Conservation (phyloP, 2,329 filamentous ascomycete species). For the Berkeleyomyces basicola region DNA sequence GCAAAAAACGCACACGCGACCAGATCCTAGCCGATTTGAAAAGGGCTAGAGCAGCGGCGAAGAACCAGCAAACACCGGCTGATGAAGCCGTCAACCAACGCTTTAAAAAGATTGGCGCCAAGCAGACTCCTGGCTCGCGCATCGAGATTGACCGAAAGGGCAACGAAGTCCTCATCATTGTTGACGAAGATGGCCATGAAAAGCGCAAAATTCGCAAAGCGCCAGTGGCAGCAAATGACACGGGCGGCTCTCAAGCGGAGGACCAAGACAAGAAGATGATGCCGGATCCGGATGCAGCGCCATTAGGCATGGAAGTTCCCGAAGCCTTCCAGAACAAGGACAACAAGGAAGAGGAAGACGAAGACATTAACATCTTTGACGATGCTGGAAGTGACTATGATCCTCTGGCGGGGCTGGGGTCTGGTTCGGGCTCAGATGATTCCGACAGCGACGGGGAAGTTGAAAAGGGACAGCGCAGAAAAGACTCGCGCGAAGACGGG, state of each 20-base stretch:
- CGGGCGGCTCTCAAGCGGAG: neutral
- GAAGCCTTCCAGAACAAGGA: slow-evolving; percentile 36
- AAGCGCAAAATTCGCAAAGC: slow-evolving; percentile 40
- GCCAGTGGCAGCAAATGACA: neutral
- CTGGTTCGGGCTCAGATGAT: slow-evolving; percentile 20
- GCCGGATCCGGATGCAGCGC: slow-evolving; percentile 38
- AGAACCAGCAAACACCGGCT: slow-evolving; percentile 25
- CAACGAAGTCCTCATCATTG: slow-evolving; percentile 46
- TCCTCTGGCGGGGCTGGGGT: slow-evolving; percentile 42
- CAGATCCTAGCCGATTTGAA: slow-evolving; percentile 53
- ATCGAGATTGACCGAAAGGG: slow-evolving; percentile 46
- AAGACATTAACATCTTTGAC: slow-evolving; percentile 49
- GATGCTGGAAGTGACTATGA: slow-evolving; percentile 51
- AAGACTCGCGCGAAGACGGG: neutral
- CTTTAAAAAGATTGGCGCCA: slow-evolving; percentile 48
- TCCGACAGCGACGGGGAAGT: slow-evolving; percentile 29
- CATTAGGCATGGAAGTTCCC: slow-evolving; percentile 49
- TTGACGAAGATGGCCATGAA: slow-evolving; percentile 49
- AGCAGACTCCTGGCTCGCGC: slow-evolving; percentile 35
- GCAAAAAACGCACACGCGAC: slow-evolving; percentile 46
- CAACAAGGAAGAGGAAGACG: slow-evolving; percentile 31
- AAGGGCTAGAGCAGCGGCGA: slow-evolving; percentile 42
- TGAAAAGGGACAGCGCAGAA: slow-evolving; percentile 18
- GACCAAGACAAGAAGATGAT: slow-evolving; percentile 20
- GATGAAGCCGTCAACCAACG: slow-evolving; percentile 37